Conservation (phyloP, 768 basidiomycete genomes). For the Hericium erinaceus region DNA sequence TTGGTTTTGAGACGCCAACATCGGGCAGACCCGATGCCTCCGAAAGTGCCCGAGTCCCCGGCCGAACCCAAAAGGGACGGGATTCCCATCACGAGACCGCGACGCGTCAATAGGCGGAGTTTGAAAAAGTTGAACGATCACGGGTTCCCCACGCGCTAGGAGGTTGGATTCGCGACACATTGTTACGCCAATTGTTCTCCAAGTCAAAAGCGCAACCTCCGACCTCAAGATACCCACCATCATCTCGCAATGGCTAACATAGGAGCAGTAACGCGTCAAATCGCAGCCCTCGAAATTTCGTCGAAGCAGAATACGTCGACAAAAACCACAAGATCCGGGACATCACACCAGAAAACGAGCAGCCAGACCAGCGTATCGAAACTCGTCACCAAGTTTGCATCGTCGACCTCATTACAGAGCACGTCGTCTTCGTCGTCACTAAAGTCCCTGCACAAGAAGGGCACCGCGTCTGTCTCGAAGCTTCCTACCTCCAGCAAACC, state of each 20-base stretch:
- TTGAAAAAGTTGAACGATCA: neutral
- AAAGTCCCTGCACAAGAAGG: conserved; percentile 15
- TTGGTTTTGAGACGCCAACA: no score
- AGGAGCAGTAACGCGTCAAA: conserved; percentile 50
- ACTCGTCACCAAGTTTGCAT: conserved; percentile 64
- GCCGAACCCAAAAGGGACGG: neutral
- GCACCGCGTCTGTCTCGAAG: conserved; percentile 22
- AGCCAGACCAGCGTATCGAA: conserved; percentile 58
- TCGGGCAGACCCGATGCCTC: neutral
- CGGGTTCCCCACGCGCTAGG: neutral
- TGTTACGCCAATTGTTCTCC: no score
- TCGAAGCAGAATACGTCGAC: conserved; percentile 32
- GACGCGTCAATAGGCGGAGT: neutral
- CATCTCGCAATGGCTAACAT: conserved; percentile 34
- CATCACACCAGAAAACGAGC: conserved; percentile 37
- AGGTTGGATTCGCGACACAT: neutral
- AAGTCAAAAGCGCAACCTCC: neutral
- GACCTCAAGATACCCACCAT: neutral
- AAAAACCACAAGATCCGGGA: conserved; percentile 17
- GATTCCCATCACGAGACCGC: neutral
- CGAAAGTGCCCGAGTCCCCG: neutral
- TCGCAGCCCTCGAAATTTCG: conserved; percentile 60
- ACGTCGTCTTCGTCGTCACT: conserved; percentile 11
- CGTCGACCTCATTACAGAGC: conserved; percentile 43
- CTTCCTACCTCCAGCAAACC: conserved; percentile 9